A percentile compares a stretch with the other conserved stretches of the same genome.
Evolutionary conservation across 805 yeast species (phyloP).

Genomic region (Kregervanrija delftensis): DNA sequence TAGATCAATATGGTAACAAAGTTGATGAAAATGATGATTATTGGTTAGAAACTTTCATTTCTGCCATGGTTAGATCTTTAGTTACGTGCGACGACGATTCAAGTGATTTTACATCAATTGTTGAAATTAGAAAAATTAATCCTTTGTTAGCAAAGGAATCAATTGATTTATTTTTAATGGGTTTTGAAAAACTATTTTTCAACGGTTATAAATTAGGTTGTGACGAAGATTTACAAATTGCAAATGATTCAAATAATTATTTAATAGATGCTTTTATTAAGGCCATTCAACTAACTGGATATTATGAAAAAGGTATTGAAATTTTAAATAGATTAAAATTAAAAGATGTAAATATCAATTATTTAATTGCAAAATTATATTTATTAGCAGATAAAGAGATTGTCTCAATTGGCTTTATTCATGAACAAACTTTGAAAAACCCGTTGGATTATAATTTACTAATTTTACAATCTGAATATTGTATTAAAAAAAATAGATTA

Average conservation of each 20-base stretch:
- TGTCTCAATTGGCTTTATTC: constrained; percentile 45
- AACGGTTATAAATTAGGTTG: constrained; percentile 66
- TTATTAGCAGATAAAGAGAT: constrained; percentile 53
- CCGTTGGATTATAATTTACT: constrained; percentile 52
- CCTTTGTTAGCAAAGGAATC: constrained; percentile 52
- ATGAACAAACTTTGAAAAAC: constrained; percentile 30
- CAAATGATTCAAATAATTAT: constrained; percentile 58
- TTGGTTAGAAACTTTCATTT: constrained; percentile 59
- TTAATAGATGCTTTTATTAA: constrained; percentile 69
- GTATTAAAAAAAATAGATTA: constrained; percentile 42
- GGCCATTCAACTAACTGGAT: constrained; percentile 57
- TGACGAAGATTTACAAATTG: constrained; percentile 56
- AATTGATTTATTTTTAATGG: constrained; percentile 50
- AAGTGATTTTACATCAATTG: constrained; percentile 63
- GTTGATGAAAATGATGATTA: constrained; percentile 41
- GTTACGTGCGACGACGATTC: constrained; percentile 61
- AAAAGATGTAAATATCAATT: constrained; percentile 49
- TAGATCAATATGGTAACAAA: constrained; percentile 46
- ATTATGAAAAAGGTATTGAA: constrained; percentile 53
- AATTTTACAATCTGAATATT: constrained; percentile 51
- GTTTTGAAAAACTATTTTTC: constrained; percentile 59
- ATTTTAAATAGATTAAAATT: constrained; percentile 46
- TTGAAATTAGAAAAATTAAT: constrained; percentile 76
- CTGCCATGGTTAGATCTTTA: constrained; percentile 70
- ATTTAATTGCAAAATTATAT: constrained; percentile 48